Evolutionary conservation across 495 filamentous ascomycete genomes (phyloP).

Genomic region (Penicillium taxi): DNA sequence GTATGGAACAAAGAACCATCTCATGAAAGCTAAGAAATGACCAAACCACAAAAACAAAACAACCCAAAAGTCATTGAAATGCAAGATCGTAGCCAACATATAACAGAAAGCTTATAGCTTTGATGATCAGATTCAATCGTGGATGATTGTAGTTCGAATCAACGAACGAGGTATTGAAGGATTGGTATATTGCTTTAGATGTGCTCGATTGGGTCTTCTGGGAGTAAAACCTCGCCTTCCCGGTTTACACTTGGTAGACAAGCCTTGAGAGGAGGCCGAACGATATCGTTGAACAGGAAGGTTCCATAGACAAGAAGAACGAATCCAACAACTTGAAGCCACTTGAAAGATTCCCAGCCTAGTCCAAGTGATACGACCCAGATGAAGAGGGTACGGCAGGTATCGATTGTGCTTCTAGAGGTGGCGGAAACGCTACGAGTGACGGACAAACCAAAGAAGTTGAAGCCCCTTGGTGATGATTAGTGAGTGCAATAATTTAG

Average conservation of each 20-base stretch:
- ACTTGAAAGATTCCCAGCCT: slow-evolving; percentile 97
- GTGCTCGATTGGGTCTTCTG: slow-evolving; percentile 82
- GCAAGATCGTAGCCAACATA: not conserved
- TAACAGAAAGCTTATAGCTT: too few relatives aligned
- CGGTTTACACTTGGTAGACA: slow-evolving; percentile 40
- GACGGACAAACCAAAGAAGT: slow-evolving; percentile 93
- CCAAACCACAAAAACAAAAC: too few relatives aligned
- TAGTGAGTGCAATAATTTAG: not conserved
- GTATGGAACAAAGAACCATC: not conserved
- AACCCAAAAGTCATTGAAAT: not conserved
- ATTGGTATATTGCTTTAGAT: slow-evolving; percentile 24
- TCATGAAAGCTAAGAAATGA: not conserved
- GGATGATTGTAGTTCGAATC: too few relatives aligned
- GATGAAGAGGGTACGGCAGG: slow-evolving; percentile 95
- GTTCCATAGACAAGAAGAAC: slow-evolving; percentile 89
- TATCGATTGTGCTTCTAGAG: slow-evolving; percentile 90
- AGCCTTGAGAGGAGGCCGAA: slow-evolving; percentile 63
- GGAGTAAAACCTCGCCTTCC: slow-evolving; percentile 56
- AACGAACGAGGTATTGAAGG: too few relatives aligned
- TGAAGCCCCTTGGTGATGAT: slow-evolving; percentile 66
- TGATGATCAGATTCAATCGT: too few relatives aligned
- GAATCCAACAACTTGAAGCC: slow-evolving; percentile 89
- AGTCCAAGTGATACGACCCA: slow-evolving; percentile 91
- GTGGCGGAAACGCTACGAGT: slow-evolving; percentile 85
- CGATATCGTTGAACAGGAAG: slow-evolving; percentile 90